A percentile compares a stretch with the other conserved stretches of the same genome.
Evolutionary conservation across 2,329 filamentous ascomycete genomes (phyloP).

Genomic region (Xylariales sp.): DNA sequence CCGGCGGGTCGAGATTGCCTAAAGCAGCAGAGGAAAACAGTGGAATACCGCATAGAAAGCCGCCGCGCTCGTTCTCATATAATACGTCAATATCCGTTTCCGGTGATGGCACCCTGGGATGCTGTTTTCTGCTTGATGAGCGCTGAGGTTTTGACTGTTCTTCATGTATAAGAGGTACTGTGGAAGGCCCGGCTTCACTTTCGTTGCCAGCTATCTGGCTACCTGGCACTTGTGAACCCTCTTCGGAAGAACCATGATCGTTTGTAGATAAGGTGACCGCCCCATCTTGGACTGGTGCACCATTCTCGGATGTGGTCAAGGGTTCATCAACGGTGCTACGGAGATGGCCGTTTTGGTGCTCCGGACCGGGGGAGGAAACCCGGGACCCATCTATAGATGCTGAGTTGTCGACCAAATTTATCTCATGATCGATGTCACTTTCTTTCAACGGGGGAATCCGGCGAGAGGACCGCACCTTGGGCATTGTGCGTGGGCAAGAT

Average conservation of each 20-base stretch:
- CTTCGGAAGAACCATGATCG: neutral
- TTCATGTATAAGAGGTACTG: too few species aligned
- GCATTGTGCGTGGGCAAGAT: constrained; percentile 33
- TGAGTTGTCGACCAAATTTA: constrained; percentile 59
- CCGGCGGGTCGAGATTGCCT: constrained; percentile 75
- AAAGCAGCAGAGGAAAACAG: constrained; percentile 87
- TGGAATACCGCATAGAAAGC: constrained; percentile 82
- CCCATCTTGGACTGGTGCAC: constrained; percentile 11
- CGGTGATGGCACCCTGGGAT: constrained; percentile 22
- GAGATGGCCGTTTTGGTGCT: too few species aligned
- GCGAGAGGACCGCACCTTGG: constrained; percentile 44
- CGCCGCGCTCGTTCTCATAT: constrained; percentile 92
- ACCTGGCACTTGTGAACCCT: neutral
- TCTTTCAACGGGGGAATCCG: constrained; percentile 52
- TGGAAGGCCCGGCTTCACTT: too few species aligned
- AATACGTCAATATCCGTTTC: constrained; percentile 74
- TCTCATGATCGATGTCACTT: constrained; percentile 66
- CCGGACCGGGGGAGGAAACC: too few species aligned
- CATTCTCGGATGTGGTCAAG: constrained; percentile 17
- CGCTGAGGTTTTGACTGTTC: too few species aligned
- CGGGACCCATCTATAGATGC: constrained; percentile 12
- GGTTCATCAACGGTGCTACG: constrained; percentile 11
- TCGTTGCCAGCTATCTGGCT: too few species aligned
- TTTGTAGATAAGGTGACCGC: constrained; percentile 7
- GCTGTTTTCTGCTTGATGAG: too few species aligned